A percentile compares a stretch with the other conserved stretches of the same genome.
Conservation (phyloP, 2,329 filamentous ascomycete species). For the Elsinoe perseae region DNA sequence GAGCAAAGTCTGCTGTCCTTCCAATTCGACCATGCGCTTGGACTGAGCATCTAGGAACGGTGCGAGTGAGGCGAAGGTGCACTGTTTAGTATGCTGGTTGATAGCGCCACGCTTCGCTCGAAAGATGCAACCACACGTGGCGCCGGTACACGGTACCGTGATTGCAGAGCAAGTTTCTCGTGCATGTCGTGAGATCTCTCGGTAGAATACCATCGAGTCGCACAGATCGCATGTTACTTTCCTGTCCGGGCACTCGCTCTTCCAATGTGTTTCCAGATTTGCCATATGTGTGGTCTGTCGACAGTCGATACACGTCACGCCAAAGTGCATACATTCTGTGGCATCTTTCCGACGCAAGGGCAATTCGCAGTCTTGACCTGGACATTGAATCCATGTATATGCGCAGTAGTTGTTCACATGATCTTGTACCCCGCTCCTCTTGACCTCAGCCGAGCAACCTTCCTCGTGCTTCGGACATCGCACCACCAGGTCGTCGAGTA, state of each 20-base stretch:
- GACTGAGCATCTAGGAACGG: slow-evolving; percentile 39
- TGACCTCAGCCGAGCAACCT: slow-evolving; percentile 48
- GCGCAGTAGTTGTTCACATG: slow-evolving; percentile 56
- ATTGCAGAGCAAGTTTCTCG: slow-evolving; percentile 36
- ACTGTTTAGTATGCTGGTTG: slow-evolving; percentile 35
- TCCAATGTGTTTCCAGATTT: slow-evolving; percentile 41
- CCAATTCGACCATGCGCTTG: slow-evolving; percentile 37
- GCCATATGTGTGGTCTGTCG: slow-evolving; percentile 46
- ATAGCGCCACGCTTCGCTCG: slow-evolving; percentile 34
- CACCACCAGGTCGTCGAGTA: slow-evolving; percentile 55
- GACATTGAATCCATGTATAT: slow-evolving; percentile 48
- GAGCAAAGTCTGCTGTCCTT: slow-evolving; percentile 36
- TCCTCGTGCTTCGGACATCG: slow-evolving; percentile 49
- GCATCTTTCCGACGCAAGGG: slow-evolving; percentile 49
- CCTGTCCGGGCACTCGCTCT: slow-evolving; percentile 43
- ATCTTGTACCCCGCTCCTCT: slow-evolving; percentile 50
- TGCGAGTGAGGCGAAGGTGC: slow-evolving; percentile 41
- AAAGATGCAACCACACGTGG: slow-evolving; percentile 37
- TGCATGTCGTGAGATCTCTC: slow-evolving; percentile 36
- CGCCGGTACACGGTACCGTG: slow-evolving; percentile 37
- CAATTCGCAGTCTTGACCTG: slow-evolving; percentile 42
- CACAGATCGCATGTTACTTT: slow-evolving; percentile 39
- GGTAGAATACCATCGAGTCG: slow-evolving; percentile 33
- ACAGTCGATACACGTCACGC: slow-evolving; percentile 47
- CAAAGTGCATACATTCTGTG: slow-evolving; percentile 47